phyloP scores from a whole-genome alignment of 2,329 filamentous ascomycete species.

The Huntiella decipiens region DNA sequence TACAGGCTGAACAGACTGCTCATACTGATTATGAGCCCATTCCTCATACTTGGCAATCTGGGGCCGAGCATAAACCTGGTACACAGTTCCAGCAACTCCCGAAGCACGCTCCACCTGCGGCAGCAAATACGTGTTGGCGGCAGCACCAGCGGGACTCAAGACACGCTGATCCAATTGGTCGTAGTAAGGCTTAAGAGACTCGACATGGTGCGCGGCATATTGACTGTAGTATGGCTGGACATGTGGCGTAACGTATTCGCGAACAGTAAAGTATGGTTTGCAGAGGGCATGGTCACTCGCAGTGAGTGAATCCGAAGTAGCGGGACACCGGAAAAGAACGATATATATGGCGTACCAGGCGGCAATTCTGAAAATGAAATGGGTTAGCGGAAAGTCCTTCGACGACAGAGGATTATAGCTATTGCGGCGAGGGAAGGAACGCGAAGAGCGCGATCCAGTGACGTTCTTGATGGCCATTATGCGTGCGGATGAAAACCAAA shows the following conservation, averaged over 20 bases:
- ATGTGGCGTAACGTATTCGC: conserved; percentile 49
- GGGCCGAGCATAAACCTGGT: conserved; percentile 62
- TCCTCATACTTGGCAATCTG: conserved; percentile 47
- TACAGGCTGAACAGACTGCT: conserved; percentile 52
- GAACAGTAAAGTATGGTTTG: conserved; percentile 56
- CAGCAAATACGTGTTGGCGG: conserved; percentile 55
- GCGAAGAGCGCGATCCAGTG: too few species aligned
- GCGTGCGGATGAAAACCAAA: neutral
- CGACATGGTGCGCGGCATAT: conserved; percentile 70
- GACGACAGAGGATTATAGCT: too few species aligned
- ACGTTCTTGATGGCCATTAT: neutral
- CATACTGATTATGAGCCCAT: conserved; percentile 46
- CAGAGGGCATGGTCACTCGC: conserved; percentile 52
- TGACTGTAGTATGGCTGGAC: conserved; percentile 68
- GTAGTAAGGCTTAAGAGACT: conserved; percentile 60
- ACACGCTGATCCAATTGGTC: conserved; percentile 40
- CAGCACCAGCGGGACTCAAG: conserved; percentile 46
- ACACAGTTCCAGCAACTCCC: conserved; percentile 49
- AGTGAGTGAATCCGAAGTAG: conserved; percentile 45
- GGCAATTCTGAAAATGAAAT: conserved; percentile 34
- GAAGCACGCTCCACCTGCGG: conserved; percentile 51
- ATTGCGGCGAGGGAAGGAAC: too few species aligned
- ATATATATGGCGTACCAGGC: conserved; percentile 79
- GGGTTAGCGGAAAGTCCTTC: neutral
- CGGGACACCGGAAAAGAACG: conserved; percentile 65